These are phyloP conservation scores for Lactarius akahatsu DNA, from an alignment of 768 basidiomycete species.

Conservation along the genomic window DNA sequence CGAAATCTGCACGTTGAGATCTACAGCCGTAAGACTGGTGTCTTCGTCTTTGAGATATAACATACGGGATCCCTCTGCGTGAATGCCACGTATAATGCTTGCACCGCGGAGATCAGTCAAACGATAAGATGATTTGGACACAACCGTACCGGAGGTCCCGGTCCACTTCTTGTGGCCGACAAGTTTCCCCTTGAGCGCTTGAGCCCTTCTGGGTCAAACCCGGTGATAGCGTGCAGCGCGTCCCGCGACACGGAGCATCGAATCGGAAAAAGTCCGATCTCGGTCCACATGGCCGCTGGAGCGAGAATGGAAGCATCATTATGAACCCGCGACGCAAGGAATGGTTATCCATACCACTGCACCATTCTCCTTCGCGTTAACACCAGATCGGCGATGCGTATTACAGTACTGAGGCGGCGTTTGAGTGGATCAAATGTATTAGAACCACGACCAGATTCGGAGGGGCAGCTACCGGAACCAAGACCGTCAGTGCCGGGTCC, in stretches of 20 bases:
- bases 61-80: slow-evolving; percentile 83
- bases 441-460: not conserved
- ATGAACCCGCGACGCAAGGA: not conserved
- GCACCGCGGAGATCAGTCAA: slow-evolving; percentile 14
- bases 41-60: slow-evolving; percentile 8
- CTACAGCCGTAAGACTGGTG: no score
- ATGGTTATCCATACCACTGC: not conserved
- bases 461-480: not conserved
- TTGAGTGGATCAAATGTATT: not conserved
- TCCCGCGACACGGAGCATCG: not conserved
- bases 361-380: not conserved
- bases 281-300: not conserved
- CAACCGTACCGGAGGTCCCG: slow-evolving; percentile 65
- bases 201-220: slow-evolving; percentile 31
- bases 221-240: not conserved
- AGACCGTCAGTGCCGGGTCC: not conserved
- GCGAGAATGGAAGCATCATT: not conserved
- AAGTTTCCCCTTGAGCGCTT: slow-evolving; percentile 46
- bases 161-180: slow-evolving; percentile 70
- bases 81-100: slow-evolving; percentile 80
- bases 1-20: no score
- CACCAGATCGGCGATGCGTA: not conserved
- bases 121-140: not conserved
- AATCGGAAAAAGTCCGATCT: not conserved
- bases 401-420: not conserved